Base-by-base conservation (phyloP, 2,329 filamentous ascomycete species). In the Diplocarpon mali region DNA sequence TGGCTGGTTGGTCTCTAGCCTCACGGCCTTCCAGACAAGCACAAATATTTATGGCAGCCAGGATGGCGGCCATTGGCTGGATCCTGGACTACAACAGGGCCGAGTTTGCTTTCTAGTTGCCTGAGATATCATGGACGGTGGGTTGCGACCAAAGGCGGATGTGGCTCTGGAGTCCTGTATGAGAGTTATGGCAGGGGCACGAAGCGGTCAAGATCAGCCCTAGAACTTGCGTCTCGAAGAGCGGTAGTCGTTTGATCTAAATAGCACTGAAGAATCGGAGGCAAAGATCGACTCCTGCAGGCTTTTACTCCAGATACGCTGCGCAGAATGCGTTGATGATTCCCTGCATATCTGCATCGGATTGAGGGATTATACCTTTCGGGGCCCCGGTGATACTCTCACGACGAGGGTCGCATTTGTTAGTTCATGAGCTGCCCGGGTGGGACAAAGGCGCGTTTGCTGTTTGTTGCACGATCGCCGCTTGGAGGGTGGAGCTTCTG, bases 101-200 rank as follows among this genome's bases (percentile, higher is more conserved):
- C 5, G 39, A 41, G 50, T 53, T 56, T 56, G 50, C 48, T 53
- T 47, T 27, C 13, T 47, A 45, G 51, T 47, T 52, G 49, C 48
- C 39, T 11, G 30, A 38, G 31, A 29, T 17, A 35, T 10, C 10
- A 5, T 15, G 15, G 34, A 14, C 30, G 24, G 9, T 29, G 24
- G 11, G 37, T 40, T 39, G 15, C 35, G 31, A 31, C 37, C 34
- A 39, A 48, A 37, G 15, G 46, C 32, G 32, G n/a, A 13, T 13
- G 20, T 24, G 20, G 20, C 20, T 45, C 36, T 11, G 28, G 10
- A 12, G 28, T 52, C 40, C 45, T 47, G 32, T 48, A 39, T 50
- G 42, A 50, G 49, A 45, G 31, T 34, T 45, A 30, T 35, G 30
- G 24, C 31, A 35, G 39, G 38, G 15, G 38, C 17, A 42, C 36